These are phyloP conservation scores for Mollisia scopiformis DNA, from an alignment of 2,329 filamentous ascomycete genomes.

Conservation along the genomic window DNA sequence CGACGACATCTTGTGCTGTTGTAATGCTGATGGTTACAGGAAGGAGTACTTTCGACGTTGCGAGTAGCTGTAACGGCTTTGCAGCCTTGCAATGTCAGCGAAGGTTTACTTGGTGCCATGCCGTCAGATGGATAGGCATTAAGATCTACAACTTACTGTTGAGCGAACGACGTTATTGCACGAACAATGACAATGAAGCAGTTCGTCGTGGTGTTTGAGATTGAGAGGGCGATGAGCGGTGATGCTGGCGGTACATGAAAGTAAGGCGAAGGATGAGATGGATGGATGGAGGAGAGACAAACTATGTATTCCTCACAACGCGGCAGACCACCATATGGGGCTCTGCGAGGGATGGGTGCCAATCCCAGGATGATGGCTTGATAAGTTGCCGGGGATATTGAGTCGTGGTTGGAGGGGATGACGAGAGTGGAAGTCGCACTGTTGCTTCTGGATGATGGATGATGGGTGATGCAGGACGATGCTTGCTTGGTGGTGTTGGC, in stretches of 20 bases:
- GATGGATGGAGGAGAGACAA: constrained; percentile 24
- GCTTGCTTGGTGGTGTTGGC: too few relatives aligned
- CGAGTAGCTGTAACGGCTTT: constrained; percentile 22
- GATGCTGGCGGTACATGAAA: constrained; percentile 27
- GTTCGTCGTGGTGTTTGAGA: constrained; percentile 10
- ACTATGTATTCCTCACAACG: constrained; percentile 31
- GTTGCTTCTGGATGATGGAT: not conserved
- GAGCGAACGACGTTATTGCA: constrained; percentile 6
- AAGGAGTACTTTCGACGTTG: constrained; percentile 14
- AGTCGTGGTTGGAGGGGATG: constrained; percentile 9
- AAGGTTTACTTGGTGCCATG: not conserved
- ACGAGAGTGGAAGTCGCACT: constrained; percentile 10
- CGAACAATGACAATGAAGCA: constrained; percentile 5
- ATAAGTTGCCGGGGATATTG: constrained; percentile 2
- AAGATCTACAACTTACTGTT: constrained; percentile 24
- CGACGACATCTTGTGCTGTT: constrained; percentile 24
- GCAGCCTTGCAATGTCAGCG: constrained; percentile 27
- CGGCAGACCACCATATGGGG: constrained; percentile 20
- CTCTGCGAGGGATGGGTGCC: constrained; percentile 22
- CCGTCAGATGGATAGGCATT: not conserved
- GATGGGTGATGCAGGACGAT: not conserved
- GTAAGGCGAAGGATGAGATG: constrained; percentile 30
- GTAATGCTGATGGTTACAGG: constrained; percentile 10
- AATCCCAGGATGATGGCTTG: constrained; percentile 16
- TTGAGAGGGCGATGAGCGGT: constrained; percentile 19